Base-by-base conservation (phyloP, 352 stramenopile species). In the Lagenidium giganteum region DNA sequence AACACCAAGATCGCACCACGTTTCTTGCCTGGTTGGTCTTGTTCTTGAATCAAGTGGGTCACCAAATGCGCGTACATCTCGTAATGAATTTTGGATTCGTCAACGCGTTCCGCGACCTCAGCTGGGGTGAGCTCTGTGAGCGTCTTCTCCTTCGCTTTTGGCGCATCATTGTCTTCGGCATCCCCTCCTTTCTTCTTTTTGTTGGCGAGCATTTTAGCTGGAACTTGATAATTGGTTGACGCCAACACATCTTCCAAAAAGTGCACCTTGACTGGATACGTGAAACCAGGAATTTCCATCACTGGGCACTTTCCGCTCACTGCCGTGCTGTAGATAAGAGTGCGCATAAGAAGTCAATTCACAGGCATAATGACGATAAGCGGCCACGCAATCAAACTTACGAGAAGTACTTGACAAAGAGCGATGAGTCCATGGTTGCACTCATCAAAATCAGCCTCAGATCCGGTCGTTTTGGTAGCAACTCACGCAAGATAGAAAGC, bases 361-460 rank as follows among this genome's bases (percentile, higher is more conserved):
- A n/a, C n/a, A n/a, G n/a, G n/a, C 13, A 23, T 2, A 32, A 29
- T 17, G 23, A 22, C n/a, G n/a, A n/a, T n/a, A n/a, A n/a, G n/a
- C n/a, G n/a, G n/a, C n/a, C n/a, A n/a, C n/a, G n/a, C n/a, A n/a
- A n/a, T n/a, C n/a, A n/a, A n/a, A 70, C 60, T 17, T 67, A 85
- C 24, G 81, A 82, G 48, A 95, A 94, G 50, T 96, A 96, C 23
- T 83, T 64, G 37, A 88, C 66, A 42, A 96, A 93, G 13, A 98
- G 59, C 24, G 81, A 61, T 0, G 91, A 82, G 32, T 96, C 93
- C 60, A 99, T 86, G 9, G 96, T 99, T 31, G 96, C 96, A 61
- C 82, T 97, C 96, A 99, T 99, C 17, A 99, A 64, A 40, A 99
- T 87, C 0, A 99, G 61, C 4, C 87, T 72, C 41, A 98, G 61